Evolutionary conservation across 2,329 filamentous ascomycete species (phyloP).

Genomic region (Penicillium verrucosum): DNA sequence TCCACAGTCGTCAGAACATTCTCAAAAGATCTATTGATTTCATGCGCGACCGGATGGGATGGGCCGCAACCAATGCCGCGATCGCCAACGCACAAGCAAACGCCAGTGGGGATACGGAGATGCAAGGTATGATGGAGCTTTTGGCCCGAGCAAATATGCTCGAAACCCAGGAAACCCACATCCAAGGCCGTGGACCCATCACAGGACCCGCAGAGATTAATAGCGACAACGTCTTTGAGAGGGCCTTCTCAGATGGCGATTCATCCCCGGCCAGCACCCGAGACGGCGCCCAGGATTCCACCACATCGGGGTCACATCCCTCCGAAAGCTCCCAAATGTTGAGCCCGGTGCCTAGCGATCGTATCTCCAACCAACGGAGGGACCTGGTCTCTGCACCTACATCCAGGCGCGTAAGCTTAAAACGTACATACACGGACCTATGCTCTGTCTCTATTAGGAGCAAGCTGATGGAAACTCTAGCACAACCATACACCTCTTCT

Average conservation of each 20-base stretch:
- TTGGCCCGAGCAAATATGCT: conserved; percentile 77
- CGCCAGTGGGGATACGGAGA: conserved; percentile 75
- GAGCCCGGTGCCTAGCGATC: conserved; percentile 33
- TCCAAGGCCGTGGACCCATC: conserved; percentile 60
- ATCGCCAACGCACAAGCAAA: conserved; percentile 81
- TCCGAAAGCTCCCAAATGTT: conserved; percentile 26
- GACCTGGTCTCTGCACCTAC: conserved; percentile 46
- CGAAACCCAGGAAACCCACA: conserved; percentile 53
- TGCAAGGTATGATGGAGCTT: conserved; percentile 87
- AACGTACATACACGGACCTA: conserved; percentile 84
- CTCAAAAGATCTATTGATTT: conserved; percentile 93
- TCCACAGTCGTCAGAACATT: conserved; percentile 89
- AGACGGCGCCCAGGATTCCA: conserved; percentile 18
- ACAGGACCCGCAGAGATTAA: conserved; percentile 75
- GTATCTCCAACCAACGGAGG: conserved; percentile 30
- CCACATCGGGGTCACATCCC: conserved; percentile 14
- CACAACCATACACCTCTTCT: conserved; percentile 68
- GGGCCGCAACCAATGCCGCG: conserved; percentile 70
- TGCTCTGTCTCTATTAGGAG: conserved; percentile 71
- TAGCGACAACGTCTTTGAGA: conserved; percentile 79
- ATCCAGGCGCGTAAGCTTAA: conserved; percentile 66
- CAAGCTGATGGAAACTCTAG: conserved; percentile 79
- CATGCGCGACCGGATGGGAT: conserved; percentile 87
- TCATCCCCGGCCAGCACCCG: conserved; percentile 21
- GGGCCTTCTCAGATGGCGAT: conserved; percentile 60